Conservation (phyloP, 768 basidiomycete genomes). For the Tephrocybe sp. region DNA sequence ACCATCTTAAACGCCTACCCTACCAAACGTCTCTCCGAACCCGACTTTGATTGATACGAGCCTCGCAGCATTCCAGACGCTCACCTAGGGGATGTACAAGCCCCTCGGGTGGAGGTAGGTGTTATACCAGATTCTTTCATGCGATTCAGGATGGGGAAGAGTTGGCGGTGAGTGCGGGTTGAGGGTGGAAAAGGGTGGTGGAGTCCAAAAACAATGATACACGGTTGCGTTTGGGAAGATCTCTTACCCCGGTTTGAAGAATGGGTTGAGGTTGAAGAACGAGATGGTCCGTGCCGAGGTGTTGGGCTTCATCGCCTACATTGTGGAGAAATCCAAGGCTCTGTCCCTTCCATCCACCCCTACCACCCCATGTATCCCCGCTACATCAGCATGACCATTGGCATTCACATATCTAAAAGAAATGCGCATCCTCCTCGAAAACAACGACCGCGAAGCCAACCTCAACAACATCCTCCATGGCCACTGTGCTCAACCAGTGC, state of each 20-base stretch:
- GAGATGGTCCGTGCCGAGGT: constrained; percentile 89
- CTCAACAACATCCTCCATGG: constrained; percentile 96
- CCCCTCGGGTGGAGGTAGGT: constrained; percentile 52
- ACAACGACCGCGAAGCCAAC: constrained; percentile 90
- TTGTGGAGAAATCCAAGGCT: constrained; percentile 61
- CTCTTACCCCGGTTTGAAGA: constrained; percentile 77
- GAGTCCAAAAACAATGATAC: too few species aligned
- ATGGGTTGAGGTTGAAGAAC: constrained; percentile 71
- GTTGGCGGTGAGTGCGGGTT: constrained; percentile 71
- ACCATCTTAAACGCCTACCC: constrained; percentile 80
- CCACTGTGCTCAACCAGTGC: constrained; percentile 87
- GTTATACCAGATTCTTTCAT: constrained; percentile 76
- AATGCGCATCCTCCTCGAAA: constrained; percentile 77
- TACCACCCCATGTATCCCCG: too few species aligned
- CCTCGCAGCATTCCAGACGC: constrained; percentile 63
- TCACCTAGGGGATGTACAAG: constrained; percentile 67
- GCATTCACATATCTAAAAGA: constrained; percentile 62
- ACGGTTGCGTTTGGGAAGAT: constrained; percentile 64
- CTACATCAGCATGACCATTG: too few species aligned
- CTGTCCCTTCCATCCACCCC: too few species aligned
- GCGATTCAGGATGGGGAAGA: constrained; percentile 90
- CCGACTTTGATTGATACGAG: constrained; percentile 91
- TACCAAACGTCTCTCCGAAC: constrained; percentile 77
- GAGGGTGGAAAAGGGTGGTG: too few species aligned
- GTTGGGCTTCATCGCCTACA: constrained; percentile 72